Percentiles rank a stretch among this genome's conserved stretches.
Evolutionary conservation across 2,329 filamentous ascomycete genomes (phyloP).

Genomic region (Fonsecaea multimorphosa): DNA sequence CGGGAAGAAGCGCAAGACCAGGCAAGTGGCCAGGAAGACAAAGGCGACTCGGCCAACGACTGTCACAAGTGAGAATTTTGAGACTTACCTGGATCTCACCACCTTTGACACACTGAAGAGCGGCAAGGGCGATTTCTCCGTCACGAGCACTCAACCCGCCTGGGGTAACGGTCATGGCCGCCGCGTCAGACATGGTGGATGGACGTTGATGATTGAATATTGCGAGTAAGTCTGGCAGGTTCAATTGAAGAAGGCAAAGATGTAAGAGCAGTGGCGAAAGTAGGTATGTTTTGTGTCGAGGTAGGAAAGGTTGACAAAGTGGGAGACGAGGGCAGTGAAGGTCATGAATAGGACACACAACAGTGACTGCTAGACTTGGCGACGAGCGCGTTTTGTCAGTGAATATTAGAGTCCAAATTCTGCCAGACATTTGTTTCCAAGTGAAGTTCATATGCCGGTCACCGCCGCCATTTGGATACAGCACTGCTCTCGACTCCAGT

Average conservation of each 20-base stretch:
- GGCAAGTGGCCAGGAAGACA: not conserved
- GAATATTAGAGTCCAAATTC: not conserved
- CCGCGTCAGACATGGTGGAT: not conserved
- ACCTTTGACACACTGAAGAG: constrained; percentile 29
- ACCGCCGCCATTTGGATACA: constrained; percentile 34
- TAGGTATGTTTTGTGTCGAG: not conserved
- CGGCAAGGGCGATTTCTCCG: constrained; percentile 38
- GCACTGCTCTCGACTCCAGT: constrained; percentile 33
- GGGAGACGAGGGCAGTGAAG: not conserved
- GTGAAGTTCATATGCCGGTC: constrained; percentile 5
- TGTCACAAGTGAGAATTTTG: not conserved
- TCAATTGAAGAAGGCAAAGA: not conserved
- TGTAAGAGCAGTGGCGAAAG: not conserved
- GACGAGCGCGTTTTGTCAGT: not conserved
- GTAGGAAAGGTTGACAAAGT: constrained; percentile 1
- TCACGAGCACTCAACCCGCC: constrained; percentile 37
- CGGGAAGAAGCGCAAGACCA: constrained; percentile 10
- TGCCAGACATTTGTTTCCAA: not conserved
- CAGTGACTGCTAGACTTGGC: not conserved
- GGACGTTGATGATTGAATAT: not conserved
- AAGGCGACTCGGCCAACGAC: not conserved
- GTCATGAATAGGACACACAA: not conserved
- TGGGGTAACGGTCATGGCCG: not conserved
- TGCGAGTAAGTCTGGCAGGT: not conserved
- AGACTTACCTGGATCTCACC: constrained; percentile 28